Base-by-base conservation (phyloP, 2,329 filamentous ascomycete species). In the Ilyonectria sp. region DNA sequence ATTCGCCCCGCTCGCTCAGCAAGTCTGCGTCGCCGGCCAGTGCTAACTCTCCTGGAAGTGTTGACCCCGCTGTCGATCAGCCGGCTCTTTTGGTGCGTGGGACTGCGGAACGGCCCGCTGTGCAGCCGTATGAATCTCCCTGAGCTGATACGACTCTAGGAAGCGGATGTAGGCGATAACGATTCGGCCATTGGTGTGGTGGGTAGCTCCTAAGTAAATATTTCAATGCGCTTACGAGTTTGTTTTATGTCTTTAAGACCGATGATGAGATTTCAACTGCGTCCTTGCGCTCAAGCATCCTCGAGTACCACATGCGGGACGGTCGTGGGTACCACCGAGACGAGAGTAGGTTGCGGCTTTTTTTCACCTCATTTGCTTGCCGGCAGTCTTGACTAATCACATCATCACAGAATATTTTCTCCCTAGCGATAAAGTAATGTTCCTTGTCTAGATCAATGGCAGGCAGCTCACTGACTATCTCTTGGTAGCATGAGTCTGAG, bases 231-330 rank as follows among this genome's bases (percentile, higher is more conserved):
- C 17, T 13, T 10, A 35, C 17, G 6, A 5, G 47, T 52, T 10
- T 8, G 11, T 21, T 46, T 52, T 2, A 52, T 35, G 6, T 11
- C 2, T 0, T 17, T 6, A 1, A 49, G 67, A 67, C 58, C 1
- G 67, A 71, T 2, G 69, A 72, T 8, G 63, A 72, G 2, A 11
- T 71, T 11, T 71, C 70, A 4, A 71, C 70, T 2, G 59, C 61
- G 0, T 72, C 70, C 0, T 37, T 71, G 10, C 69, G 67, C 0
- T 72, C 70, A 0, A 71, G 70, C 13, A 62, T 72, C 10, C 53
- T 37, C 3, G 69, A 71, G 5, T 72, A 72, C 1, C 67, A 71
- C 13, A 56, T 64, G 29, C 50, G 63, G 4, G 55, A 72, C 15
- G 63, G 69, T 0, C 70, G 70, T 0, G 69, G 61, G 15, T 72